Conservation (phyloP, 2,329 filamentous ascomycete genomes). For the Diaporthe sp. region DNA sequence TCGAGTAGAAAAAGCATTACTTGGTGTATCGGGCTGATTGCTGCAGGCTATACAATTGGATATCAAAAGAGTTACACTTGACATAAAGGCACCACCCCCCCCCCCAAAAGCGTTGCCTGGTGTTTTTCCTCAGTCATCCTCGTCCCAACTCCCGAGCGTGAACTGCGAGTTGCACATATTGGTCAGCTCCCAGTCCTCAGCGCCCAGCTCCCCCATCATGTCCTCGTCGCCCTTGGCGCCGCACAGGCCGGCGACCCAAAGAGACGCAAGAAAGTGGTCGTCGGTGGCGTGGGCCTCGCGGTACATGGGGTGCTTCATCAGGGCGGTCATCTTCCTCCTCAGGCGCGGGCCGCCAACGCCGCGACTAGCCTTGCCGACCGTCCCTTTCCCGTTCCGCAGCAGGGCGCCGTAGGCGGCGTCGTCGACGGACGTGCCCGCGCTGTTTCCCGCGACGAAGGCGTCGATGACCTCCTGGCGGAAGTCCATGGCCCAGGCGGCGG, state of each 20-base stretch:
- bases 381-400: conserved; percentile 33
- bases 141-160: conserved; percentile 56
- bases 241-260: conserved; percentile 70
- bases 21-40: neutral
- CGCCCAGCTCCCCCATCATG: conserved; percentile 55
- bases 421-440: conserved; percentile 31
- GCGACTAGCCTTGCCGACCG: conserved; percentile 31
- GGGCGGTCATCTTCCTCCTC: conserved; percentile 63
- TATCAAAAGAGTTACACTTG: neutral
- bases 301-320: conserved; percentile 76
- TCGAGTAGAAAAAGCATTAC: neutral
- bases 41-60: neutral
- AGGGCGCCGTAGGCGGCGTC: conserved; percentile 35
- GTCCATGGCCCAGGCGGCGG: conserved; percentile 69
- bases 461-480: conserved; percentile 75
- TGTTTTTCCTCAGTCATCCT: conserved; percentile 26
- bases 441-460: conserved; percentile 59
- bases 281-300: conserved; percentile 76
- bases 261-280: conserved; percentile 75
- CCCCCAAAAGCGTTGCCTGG: neutral
- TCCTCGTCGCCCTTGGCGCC: conserved; percentile 59
- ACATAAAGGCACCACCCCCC: neutral
- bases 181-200: conserved; percentile 74
- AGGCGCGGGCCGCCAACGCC: conserved; percentile 60
- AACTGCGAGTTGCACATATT: conserved; percentile 74